Percentiles rank a stretch among this genome's conserved stretches.
These are phyloP conservation scores for Amphibolis antarctica DNA, from an alignment of 106 monocot species.

Conservation along the genomic window DNA sequence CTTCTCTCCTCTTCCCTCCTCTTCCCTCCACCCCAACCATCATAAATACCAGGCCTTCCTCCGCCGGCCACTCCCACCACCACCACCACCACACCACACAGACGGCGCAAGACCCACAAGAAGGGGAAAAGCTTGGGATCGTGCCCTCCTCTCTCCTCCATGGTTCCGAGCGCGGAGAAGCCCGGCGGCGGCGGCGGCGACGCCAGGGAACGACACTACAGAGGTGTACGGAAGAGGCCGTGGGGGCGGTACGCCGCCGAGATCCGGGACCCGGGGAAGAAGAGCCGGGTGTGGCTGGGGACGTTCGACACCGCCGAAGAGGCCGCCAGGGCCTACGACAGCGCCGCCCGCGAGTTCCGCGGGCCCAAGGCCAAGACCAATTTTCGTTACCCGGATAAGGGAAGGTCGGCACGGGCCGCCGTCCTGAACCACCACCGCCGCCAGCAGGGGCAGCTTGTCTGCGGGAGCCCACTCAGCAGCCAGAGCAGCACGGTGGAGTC, in stretches of 20 bases:
- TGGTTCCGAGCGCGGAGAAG: background rate
- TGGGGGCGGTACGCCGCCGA: conserved; percentile 25
- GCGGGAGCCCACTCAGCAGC: background rate
- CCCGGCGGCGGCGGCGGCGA: background rate
- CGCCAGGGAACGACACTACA: conserved; percentile 16
- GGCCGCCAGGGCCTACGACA: conserved; percentile 81
- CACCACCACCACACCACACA: background rate
- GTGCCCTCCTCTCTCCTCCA: too few species aligned
- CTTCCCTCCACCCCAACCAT: background rate
- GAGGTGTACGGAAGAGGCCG: conserved; percentile 19
- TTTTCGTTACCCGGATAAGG: background rate
- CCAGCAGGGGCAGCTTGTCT: conserved; percentile 1
- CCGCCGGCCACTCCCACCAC: background rate
- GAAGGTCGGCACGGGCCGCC: background rate
- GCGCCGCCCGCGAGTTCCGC: conserved; percentile 15
- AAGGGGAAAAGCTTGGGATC: too few species aligned
- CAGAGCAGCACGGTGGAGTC: conserved; percentile 7
- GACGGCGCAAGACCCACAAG: background rate
- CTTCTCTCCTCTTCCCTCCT: background rate
- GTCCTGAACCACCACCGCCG: too few species aligned
- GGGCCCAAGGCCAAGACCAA: conserved; percentile 18
- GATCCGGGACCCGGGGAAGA: conserved; percentile 22
- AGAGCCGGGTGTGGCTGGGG: conserved; percentile 61
- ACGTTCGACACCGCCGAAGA: conserved; percentile 95
- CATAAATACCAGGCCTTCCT: background rate